A percentile compares a stretch with the other conserved stretches of the same genome.
Evolutionary conservation across 2,329 filamentous ascomycete genomes (phyloP).

Genomic region (Cadophora sp.): DNA sequence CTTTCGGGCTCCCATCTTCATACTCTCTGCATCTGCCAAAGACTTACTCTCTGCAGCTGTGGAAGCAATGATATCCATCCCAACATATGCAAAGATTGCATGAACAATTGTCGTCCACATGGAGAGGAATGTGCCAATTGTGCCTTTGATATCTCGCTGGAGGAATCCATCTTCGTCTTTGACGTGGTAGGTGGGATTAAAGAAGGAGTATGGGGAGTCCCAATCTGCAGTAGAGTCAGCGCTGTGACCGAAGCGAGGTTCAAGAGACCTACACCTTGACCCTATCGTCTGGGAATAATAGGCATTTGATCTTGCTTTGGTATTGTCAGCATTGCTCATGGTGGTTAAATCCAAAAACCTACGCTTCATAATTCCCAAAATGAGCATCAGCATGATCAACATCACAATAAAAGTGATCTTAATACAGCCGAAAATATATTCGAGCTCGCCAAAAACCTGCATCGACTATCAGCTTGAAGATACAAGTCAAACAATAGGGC

Average conservation of each 20-base stretch:
- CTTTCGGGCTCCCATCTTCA: slow-evolving; percentile 52
- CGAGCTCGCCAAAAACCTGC: slow-evolving; percentile 47
- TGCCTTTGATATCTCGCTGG: slow-evolving; percentile 44
- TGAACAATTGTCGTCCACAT: slow-evolving; percentile 50
- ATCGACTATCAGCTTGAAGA: background rate
- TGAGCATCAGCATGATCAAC: slow-evolving; percentile 49
- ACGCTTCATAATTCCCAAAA: slow-evolving; percentile 49
- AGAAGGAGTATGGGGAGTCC: slow-evolving; percentile 49
- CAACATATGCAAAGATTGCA: slow-evolving; percentile 49
- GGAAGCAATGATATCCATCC: slow-evolving; percentile 50
- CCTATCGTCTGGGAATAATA: slow-evolving; percentile 48
- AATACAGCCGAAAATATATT: slow-evolving; percentile 49
- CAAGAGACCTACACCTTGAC: slow-evolving; percentile 45
- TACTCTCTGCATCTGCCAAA: slow-evolving; percentile 48
- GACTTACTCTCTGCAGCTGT: slow-evolving; percentile 49
- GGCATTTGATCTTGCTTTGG: slow-evolving; percentile 46
- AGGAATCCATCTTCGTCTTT: slow-evolving; percentile 43
- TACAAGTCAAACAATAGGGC: too few relatives aligned
- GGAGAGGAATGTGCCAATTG: slow-evolving; percentile 48
- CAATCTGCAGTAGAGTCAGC: slow-evolving; percentile 40
- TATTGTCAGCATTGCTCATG: background rate
- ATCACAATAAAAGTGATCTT: slow-evolving; percentile 49
- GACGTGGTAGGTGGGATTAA: slow-evolving; percentile 46
- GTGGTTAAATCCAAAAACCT: slow-evolving; percentile 25
- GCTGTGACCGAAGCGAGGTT: background rate